Evolutionary conservation across 192 early-diverging fungal species (phyloP).

Genomic region (Coemansia sp.): DNA sequence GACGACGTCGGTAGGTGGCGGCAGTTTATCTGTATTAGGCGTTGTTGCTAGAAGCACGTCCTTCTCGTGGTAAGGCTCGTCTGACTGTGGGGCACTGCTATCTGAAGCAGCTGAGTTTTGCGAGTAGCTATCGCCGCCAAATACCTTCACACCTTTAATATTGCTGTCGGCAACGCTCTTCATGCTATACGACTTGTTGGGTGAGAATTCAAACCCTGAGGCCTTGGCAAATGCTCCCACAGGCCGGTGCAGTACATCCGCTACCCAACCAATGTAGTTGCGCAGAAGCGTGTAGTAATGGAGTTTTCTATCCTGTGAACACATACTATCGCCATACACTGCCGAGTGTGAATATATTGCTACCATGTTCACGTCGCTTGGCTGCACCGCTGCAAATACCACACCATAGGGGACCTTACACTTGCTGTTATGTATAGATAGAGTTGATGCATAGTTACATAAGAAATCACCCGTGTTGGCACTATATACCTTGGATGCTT

Average conservation of each 20-base stretch:
- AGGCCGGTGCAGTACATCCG: constrained; percentile 17
- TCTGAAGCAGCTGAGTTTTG: constrained; percentile 21
- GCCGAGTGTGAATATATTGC: constrained; percentile 41
- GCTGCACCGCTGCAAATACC: constrained; percentile 38
- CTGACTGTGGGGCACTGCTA: neutral
- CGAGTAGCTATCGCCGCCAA: constrained; percentile 29
- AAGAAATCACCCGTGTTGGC: constrained; percentile 36
- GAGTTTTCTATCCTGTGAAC: constrained; percentile 25
- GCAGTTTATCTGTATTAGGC: neutral
- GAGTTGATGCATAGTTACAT: constrained; percentile 28
- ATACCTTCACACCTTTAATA: constrained; percentile 20
- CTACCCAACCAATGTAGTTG: constrained; percentile 47
- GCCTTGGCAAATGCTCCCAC: constrained; percentile 32
- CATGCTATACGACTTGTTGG: constrained; percentile 23
- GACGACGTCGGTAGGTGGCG: neutral
- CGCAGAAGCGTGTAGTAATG: constrained; percentile 47
- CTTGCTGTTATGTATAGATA: constrained; percentile 20
- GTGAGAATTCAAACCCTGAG: constrained; percentile 15
- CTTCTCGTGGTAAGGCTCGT: neutral
- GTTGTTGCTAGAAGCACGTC: neutral
- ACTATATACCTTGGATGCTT: constrained; percentile 23
- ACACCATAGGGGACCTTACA: constrained; percentile 43
- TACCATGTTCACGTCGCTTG: constrained; percentile 22
- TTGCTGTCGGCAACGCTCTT: constrained; percentile 5
- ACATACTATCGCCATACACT: constrained; percentile 35